Evolutionary conservation across 768 basidiomycete genomes (phyloP).

Genomic region (Boletus reticuloceps): DNA sequence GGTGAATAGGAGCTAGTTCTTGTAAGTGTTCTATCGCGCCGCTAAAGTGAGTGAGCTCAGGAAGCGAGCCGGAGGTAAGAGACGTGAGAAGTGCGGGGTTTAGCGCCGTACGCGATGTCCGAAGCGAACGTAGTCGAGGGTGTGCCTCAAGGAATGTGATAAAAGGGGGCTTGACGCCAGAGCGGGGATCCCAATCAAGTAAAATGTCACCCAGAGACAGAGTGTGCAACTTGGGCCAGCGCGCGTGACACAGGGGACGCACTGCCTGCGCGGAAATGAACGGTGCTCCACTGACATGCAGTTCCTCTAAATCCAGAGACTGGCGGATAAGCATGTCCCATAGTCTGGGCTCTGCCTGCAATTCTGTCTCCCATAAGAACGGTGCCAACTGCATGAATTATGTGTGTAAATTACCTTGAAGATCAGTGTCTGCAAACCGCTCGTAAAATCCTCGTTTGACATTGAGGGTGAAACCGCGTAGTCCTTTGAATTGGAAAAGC

Average conservation of each 20-base stretch:
- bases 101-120: constrained; percentile 51
- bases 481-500: constrained; percentile 67
- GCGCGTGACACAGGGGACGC: constrained; percentile 52
- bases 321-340: constrained; percentile 71
- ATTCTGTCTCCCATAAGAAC: constrained; percentile 18
- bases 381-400: background rate
- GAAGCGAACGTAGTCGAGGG: constrained; percentile 46
- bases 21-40: constrained; percentile 70
- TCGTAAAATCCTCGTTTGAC: constrained; percentile 63
- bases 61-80: constrained; percentile 46
- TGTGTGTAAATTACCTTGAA: constrained; percentile 44
- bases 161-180: constrained; percentile 54
- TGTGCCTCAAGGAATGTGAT: constrained; percentile 69
- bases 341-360: constrained; percentile 33
- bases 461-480: constrained; percentile 59
- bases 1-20: constrained; percentile 48
- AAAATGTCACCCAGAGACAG: constrained; percentile 65
- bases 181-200: constrained; percentile 48
- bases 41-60: constrained; percentile 54
- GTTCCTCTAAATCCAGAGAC: constrained; percentile 65
- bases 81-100: constrained; percentile 52
- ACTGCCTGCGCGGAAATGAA: constrained; percentile 43
- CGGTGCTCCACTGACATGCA: constrained; percentile 41
- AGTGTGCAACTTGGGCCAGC: constrained; percentile 64
- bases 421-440: constrained; percentile 50